These are phyloP conservation scores for Nephelium lappaceum DNA, from an alignment of 345 rosid species.

Conservation along the genomic window DNA sequence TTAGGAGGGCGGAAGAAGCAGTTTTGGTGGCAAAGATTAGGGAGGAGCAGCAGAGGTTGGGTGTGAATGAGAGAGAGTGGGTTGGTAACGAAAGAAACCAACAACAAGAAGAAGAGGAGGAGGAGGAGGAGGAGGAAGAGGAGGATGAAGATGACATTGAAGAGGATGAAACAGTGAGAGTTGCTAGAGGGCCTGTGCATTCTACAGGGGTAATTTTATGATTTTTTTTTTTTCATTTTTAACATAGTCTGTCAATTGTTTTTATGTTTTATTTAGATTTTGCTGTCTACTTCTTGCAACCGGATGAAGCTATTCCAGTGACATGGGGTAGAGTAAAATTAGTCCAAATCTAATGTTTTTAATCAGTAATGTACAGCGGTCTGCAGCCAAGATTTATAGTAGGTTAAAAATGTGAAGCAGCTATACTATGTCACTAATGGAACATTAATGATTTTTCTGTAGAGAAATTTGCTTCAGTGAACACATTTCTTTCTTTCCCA, in stretches of 20 bases:
- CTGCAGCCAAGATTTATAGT: neutral
- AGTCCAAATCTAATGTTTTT: neutral
- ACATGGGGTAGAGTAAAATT: neutral
- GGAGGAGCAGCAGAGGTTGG: constrained; percentile 85
- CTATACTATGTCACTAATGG: neutral
- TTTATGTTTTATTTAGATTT: neutral
- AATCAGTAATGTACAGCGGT: neutral
- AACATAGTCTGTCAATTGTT: neutral
- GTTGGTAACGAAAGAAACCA: constrained; percentile 58
- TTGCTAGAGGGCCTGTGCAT: constrained; percentile 16
- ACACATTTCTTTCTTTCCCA: neutral
- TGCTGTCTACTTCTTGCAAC: constrained; percentile 1
- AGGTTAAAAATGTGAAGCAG: neutral
- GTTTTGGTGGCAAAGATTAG: constrained; percentile 73
- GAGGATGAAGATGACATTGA: constrained; percentile 42
- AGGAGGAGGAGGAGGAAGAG: constrained; percentile 54
- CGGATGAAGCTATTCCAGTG: neutral
- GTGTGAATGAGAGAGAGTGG: constrained; percentile 85
- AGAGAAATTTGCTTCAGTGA: neutral
- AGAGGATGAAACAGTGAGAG: constrained; percentile 34
- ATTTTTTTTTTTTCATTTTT: neutral
- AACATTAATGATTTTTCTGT: neutral
- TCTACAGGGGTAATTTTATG: constrained; percentile 30
- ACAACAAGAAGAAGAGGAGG: constrained; percentile 49
- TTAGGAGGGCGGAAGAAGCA: constrained; percentile 88